Base-by-base conservation (phyloP, 352 stramenopile genomes). In the Phytophthora rubi region DNA sequence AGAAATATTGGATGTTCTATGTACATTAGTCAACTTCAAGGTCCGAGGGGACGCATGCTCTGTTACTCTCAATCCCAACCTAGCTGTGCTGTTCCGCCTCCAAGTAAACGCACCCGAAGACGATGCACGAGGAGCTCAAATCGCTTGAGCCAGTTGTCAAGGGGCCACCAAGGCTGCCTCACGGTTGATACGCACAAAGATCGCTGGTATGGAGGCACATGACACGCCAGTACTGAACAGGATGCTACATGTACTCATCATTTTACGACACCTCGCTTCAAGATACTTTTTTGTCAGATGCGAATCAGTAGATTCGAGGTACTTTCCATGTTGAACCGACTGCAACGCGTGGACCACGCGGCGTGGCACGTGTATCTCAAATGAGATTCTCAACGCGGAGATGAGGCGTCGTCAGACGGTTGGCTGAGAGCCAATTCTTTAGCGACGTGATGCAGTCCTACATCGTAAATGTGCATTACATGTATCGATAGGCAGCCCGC, bases 271-370 rank as follows among this genome's bases (percentile, higher is more conserved):
- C 18, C 47, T 53, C 47, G 3, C 18, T 15, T 6, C n/a, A 30
- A 55, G 49, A 55, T 55, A 55, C 49, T 35, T 53, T 55, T 55
- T 10, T 39, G 49, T 35, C 23, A 12, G 21, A 53, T 15, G 47
- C 5, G 49, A 55, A 55, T 55, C 49, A 55, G 49, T 35, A 55
- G 49, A 55, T 55, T 55, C 49, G 49, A 21, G 49, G 49, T 55
- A 39, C 23, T 55, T 55, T 12, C 23, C 18, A 30, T 15, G 18
- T 18, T 8, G 47, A 18, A 53, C 47, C n/a, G 18, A 15, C 18
- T 26, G 18, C 42, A 23, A 21, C 15, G 13, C 9, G 37, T 21
- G 18, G 18, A 21, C 18, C 18, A 21, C 18, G 18, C 18, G 18
- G 18, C 18, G 18, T 9, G 37, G 3, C 16, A 44, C 35, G 42